These are phyloP conservation scores for Lactuca sativa DNA, from an alignment of 129 eudicot species.

Conservation along the genomic window DNA sequence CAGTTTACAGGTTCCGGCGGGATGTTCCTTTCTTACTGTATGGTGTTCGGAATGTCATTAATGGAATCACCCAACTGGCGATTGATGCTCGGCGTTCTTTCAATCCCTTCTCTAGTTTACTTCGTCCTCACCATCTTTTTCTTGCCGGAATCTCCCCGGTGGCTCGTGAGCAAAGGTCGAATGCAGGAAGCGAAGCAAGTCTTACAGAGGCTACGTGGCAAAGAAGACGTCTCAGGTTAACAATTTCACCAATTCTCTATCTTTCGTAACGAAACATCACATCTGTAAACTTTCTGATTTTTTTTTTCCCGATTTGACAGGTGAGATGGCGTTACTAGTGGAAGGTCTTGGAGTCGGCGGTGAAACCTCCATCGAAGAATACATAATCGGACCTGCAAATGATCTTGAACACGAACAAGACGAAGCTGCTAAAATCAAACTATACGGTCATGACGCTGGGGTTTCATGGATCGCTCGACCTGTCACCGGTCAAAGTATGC, in stretches of 20 bases:
- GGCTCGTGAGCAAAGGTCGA: conserved; percentile 93
- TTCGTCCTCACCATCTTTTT: conserved; percentile 52
- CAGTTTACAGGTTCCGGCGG: conserved; percentile 79
- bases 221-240: conserved; percentile 83
- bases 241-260: background rate
- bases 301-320: conserved; percentile 32
- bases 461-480: conserved; percentile 93
- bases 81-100: conserved; percentile 83
- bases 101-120: conserved; percentile 68
- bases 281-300: background rate
- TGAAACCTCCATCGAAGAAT: conserved; percentile 84
- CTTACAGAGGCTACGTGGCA: conserved; percentile 80
- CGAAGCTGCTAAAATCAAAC: conserved; percentile 50
- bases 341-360: conserved; percentile 89
- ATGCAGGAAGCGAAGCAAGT: conserved; percentile 81
- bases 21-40: conserved; percentile 73
- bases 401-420: conserved; percentile 64
- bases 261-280: background rate
- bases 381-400: conserved; percentile 67
- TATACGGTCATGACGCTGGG: conserved; percentile 82
- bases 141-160: conserved; percentile 92
- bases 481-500: conserved; percentile 71
- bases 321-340: conserved; percentile 89
- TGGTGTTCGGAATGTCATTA: conserved; percentile 84
- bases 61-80: conserved; percentile 75